These are phyloP conservation scores for Pseudonitzschia multiseries DNA, from an alignment of 108 stramenopile genomes.

Conservation along the genomic window DNA sequence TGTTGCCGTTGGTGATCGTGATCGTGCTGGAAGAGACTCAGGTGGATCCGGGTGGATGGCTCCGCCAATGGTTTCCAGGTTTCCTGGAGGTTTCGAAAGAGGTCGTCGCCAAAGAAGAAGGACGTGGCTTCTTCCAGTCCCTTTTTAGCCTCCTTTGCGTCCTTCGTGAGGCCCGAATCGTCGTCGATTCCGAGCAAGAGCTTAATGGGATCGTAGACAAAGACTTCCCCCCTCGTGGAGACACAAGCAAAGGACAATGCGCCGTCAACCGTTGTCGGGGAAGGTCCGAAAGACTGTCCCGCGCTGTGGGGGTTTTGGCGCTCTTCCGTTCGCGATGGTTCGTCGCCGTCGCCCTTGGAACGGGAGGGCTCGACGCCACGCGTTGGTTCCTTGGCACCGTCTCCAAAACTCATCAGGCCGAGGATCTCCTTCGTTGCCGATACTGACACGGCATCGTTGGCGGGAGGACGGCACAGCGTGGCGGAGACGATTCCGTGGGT, in stretches of 20 bases:
- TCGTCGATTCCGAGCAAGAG: neutral
- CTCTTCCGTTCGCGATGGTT: no score
- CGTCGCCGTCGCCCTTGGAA: neutral
- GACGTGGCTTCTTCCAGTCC: neutral
- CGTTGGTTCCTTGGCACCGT: neutral
- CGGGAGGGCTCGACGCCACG: neutral
- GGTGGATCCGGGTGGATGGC: conserved; percentile 19
- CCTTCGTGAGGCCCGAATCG: neutral
- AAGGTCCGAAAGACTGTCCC: no score
- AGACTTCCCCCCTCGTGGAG: neutral
- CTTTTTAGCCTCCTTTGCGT: neutral
- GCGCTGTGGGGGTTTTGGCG: no score
- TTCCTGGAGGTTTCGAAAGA: conserved; percentile 7
- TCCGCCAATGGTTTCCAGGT: conserved; percentile 12
- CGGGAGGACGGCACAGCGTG: conserved; percentile 12
- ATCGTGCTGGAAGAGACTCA: conserved; percentile 21
- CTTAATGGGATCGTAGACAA: conserved; percentile 11
- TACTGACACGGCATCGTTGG: neutral
- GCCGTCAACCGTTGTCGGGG: conserved; percentile 1
- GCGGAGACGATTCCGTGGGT: conserved; percentile 18
- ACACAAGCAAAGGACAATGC: conserved; percentile 5
- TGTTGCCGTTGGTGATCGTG: neutral
- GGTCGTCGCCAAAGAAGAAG: conserved; percentile 7
- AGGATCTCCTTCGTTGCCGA: neutral
- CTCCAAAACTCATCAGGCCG: conserved; percentile 15